Conservation (phyloP, 2,329 filamentous ascomycete species). For the Aureobasidium sp. region DNA sequence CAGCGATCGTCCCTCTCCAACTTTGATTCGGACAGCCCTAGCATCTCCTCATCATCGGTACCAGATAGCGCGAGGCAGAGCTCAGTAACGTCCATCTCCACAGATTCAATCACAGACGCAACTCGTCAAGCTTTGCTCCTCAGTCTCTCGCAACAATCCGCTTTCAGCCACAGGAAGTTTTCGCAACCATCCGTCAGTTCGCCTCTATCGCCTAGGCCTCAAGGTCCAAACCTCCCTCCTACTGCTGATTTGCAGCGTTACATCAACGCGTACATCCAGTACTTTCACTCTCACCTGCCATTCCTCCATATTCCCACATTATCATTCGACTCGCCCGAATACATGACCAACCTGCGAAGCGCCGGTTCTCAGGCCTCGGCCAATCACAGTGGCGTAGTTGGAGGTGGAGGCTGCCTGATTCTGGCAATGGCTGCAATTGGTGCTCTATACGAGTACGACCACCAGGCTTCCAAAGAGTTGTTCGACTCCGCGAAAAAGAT, state of each 20-base stretch:
- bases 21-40: slow-evolving; percentile 61
- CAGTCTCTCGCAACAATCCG: slow-evolving; percentile 54
- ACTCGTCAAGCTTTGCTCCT: slow-evolving; percentile 57
- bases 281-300: slow-evolving; percentile 91
- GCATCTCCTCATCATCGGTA: slow-evolving; percentile 59
- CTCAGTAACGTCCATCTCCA: slow-evolving; percentile 54
- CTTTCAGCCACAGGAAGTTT: slow-evolving; percentile 50
- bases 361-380: slow-evolving; percentile 46
- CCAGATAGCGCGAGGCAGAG: slow-evolving; percentile 58
- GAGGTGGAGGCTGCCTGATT: slow-evolving; percentile 78
- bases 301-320: slow-evolving; percentile 88
- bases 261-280: slow-evolving; percentile 81
- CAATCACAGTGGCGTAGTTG: slow-evolving; percentile 51
- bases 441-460: slow-evolving; percentile 81
- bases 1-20: slow-evolving; percentile 49
- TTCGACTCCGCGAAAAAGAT: slow-evolving; percentile 94
- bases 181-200: slow-evolving; percentile 52
- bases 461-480: slow-evolving; percentile 69
- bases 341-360: slow-evolving; percentile 53
- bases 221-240: slow-evolving; percentile 58
- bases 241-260: slow-evolving; percentile 84
- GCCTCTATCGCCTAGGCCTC: slow-evolving; percentile 38
- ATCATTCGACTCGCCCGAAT: slow-evolving; percentile 74
- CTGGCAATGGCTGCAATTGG: slow-evolving; percentile 84
- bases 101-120: slow-evolving; percentile 60